Evolutionary conservation across 2,329 filamentous ascomycete species (phyloP), one percentile per base, ranked within the genome.

Genomic region (Diplodia seriata): DNA sequence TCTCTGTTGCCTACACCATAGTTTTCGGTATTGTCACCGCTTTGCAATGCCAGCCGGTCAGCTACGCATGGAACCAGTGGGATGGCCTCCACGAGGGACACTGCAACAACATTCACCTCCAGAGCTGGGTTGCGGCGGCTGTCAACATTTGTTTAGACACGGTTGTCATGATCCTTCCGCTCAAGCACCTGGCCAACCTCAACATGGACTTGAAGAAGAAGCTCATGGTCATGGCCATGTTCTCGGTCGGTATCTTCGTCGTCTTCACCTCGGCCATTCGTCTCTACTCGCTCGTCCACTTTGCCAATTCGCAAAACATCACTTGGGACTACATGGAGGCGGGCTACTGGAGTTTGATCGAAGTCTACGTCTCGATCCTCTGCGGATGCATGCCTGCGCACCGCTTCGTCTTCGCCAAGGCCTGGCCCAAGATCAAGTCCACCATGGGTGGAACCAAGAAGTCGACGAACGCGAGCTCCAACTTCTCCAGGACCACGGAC

Each of bases 231-330:
- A 74, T 79, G 71, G 59, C 76, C 56, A 79, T 79, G 75, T 79
- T 79, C 54, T 71, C 70, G 11, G 72, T 79, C n/a, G 77, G 77
- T 26, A 76, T 78, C 53, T 77, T 81, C 65, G 77, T 80, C 59
- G 80, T 78, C 7, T 68, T 81, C n/a, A 73, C 80, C 49, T 80
- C 78, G 67, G 77, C 81, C 57, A 72, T 84, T 33, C 80, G 82
- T n/a, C 74, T 84, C 3, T 74, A 76, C 12, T 80, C 79, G 7
- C 76, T 84, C 20, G 76, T 83, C 56, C 69, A 73, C 53, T 83
- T 84, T 69, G 79, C 78, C 11, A 76, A 73, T 43, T 81, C 81
- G 2, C 54, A 70, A 1, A 83, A 84, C 70, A 71, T 80, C 47
- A 77, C 74, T 40, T 80, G 77, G 76, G 79, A 81, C 67, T 79